Base-by-base conservation (phyloP, 2,329 filamentous ascomycete species). In the Colletotrichum caudatum region DNA sequence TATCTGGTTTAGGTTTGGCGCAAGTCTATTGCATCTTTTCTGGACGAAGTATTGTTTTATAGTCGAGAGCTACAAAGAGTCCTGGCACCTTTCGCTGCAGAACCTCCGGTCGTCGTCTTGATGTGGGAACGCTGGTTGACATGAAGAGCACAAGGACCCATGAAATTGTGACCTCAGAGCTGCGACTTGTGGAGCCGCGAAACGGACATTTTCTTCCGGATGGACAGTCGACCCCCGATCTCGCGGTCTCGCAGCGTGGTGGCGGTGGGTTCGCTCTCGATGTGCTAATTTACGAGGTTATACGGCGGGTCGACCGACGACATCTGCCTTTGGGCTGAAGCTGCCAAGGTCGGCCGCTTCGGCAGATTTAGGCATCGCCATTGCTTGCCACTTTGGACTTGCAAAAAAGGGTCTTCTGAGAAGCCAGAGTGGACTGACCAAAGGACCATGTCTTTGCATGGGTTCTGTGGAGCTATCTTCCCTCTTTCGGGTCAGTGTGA, bases 151-250 rank as follows among this genome's bases (percentile, higher is more conserved):
- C 46, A 44, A 35, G 29, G 26, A 65, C 46, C 61, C 61, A 65
- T 46, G 53, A n/a, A 26, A 26, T 11, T 33, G 53, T 54, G 37
- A 60, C 61, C 53, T 60, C 33, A 44, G 20, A 37, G 35, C 8
- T 23, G 11, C 20, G 26, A n/a, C 6, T 14, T 2, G 46, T 59
- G 46, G 66, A 59, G 61, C 23, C 11, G 1, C 29, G 20, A 11
- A 16, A 46, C 66, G 66, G 61, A 69, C 26, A 29, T 65, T 54
- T 65, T 56, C 23, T 35, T 69, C 66, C 61, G 66, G 61, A 6
- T 65, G 54, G 54, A 59, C 23, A 39, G 50, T 8, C 12, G 12
- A 12, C 18, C 48, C 26, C 59, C 35, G 20, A n/a, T 37, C 18
- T 18, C 9, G 46, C 35, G 26, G 35, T 20, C 29, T 59, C 16